A percentile compares a stretch with the other conserved stretches of the same genome.
Evolutionary conservation across 352 stramenopile genomes (phyloP).

Genomic region (Globisporangium emineosum): DNA sequence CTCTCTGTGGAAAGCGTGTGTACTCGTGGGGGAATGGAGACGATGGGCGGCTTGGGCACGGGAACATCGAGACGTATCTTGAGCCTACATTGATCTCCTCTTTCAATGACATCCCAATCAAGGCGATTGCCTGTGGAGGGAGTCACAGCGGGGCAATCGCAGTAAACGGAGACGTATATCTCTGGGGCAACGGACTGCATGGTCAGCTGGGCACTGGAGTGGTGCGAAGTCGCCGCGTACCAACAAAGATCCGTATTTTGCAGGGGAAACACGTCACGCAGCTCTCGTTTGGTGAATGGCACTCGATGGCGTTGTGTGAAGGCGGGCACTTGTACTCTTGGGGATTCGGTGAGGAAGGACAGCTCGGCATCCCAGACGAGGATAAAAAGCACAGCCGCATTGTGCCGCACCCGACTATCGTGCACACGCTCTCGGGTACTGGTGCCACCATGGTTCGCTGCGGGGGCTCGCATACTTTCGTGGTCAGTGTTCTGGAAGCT

Average conservation of each 20-base stretch:
- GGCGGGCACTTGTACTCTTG: slow-evolving; percentile 53
- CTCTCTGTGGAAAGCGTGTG: slow-evolving; percentile 34
- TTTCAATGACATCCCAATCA: slow-evolving; percentile 32
- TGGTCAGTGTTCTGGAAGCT: slow-evolving; percentile 63
- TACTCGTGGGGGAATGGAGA: slow-evolving; percentile 67
- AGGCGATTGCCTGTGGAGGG: slow-evolving; percentile 46
- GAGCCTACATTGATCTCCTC: slow-evolving; percentile 35
- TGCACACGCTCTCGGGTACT: slow-evolving; percentile 51
- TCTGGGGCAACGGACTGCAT: slow-evolving; percentile 54
- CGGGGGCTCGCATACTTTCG: slow-evolving; percentile 58
- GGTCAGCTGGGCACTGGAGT: slow-evolving; percentile 53
- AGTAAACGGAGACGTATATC: slow-evolving; percentile 42
- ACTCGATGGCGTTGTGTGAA: slow-evolving; percentile 63
- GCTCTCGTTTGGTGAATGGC: slow-evolving; percentile 64
- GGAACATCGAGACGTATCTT: slow-evolving; percentile 37
- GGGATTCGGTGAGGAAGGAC: slow-evolving; percentile 73
- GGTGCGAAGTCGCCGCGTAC: slow-evolving; percentile 33
- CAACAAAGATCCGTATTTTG: slow-evolving; percentile 43
- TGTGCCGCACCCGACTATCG: slow-evolving; percentile 39
- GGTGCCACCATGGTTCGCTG: slow-evolving; percentile 54
- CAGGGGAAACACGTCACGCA: slow-evolving; percentile 40
- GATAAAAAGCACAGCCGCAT: slow-evolving; percentile 38
- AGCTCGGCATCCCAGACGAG: slow-evolving; percentile 49
- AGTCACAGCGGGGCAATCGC: slow-evolving; percentile 55
- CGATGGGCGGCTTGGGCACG: slow-evolving; percentile 60